phyloP scores from a whole-genome alignment of 2,329 filamentous ascomycete genomes.

The Colletotrichum eleusines region DNA sequence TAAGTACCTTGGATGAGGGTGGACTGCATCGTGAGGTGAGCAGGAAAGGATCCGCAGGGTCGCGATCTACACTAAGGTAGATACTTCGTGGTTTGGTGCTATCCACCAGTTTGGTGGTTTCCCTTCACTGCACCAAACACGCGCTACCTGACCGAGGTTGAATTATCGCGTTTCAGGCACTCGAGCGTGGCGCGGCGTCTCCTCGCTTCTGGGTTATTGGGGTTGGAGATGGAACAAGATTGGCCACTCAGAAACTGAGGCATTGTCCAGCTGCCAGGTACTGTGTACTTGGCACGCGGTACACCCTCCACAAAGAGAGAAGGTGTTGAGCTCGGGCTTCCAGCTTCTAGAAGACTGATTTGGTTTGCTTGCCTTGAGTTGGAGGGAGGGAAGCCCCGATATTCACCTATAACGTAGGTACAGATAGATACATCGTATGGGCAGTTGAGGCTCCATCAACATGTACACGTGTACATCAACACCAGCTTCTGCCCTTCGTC shows the following conservation, averaged over 20 bases:
- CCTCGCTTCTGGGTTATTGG: conserved; percentile 6
- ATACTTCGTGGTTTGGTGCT: not conserved
- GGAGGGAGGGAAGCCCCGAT: not conserved
- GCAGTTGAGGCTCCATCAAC: not conserved
- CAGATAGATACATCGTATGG: no score
- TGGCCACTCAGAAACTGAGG: not conserved
- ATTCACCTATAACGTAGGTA: not conserved
- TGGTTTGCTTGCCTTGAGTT: not conserved
- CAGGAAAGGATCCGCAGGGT: conserved; percentile 4
- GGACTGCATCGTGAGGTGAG: not conserved
- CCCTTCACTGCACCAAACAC: not conserved
- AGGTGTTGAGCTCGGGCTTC: not conserved
- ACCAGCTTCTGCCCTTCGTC: conserved; percentile 11
- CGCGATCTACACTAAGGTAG: not conserved
- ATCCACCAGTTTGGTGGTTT: not conserved
- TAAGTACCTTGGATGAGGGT: not conserved
- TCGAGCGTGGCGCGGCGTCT: conserved; percentile 26
- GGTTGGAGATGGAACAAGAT: not conserved
- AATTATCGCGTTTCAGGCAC: conserved; percentile 34
- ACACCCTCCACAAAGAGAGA: not conserved
- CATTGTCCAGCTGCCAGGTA: not conserved
- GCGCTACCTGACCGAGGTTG: conserved; percentile 12
- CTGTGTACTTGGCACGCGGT: not conserved
- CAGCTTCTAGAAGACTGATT: conserved; percentile 6
- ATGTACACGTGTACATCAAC: conserved; percentile 7